phyloP scores from a whole-genome alignment of 148 eudicot genomes.

The Rhododendron mucronatum region DNA sequence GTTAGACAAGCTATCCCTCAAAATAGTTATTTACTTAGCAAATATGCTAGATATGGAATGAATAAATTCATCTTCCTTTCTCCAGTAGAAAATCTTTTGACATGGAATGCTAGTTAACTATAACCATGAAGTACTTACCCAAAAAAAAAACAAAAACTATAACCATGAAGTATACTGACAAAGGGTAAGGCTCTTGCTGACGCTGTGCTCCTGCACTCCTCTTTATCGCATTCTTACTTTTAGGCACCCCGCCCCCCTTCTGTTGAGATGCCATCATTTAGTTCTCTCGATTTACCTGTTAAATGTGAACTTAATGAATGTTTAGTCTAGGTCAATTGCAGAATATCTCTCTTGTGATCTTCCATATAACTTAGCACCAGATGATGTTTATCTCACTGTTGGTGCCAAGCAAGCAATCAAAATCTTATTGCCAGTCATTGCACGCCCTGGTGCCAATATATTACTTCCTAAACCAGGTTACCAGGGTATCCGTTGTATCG shows the following conservation, averaged over 20 bases:
- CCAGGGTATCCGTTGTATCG: conserved; percentile 69
- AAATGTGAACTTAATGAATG: neutral
- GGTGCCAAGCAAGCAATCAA: conserved; percentile 75
- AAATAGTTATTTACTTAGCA: neutral
- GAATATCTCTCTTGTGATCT: conserved; percentile 53
- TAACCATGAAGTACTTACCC: too few species aligned
- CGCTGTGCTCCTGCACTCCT: too few species aligned
- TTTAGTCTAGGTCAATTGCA: conserved; percentile 54
- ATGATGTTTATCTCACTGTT: conserved; percentile 55
- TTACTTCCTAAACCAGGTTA: conserved; percentile 68
- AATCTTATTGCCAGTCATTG: conserved; percentile 33
- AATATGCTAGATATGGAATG: neutral
- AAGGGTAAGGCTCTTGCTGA: too few species aligned
- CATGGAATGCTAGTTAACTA: too few species aligned
- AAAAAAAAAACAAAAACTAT: too few species aligned
- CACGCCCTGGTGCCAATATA: conserved; percentile 60
- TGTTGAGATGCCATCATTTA: neutral
- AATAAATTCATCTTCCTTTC: neutral
- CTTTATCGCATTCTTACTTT: neutral
- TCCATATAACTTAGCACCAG: conserved; percentile 40
- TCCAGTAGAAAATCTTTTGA: too few species aligned
- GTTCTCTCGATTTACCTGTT: neutral
- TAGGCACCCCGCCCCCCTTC: neutral
- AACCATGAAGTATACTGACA: too few species aligned
- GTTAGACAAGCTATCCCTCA: neutral